Conservation (phyloP, 768 basidiomycete genomes). For the Daedalea quercina region DNA sequence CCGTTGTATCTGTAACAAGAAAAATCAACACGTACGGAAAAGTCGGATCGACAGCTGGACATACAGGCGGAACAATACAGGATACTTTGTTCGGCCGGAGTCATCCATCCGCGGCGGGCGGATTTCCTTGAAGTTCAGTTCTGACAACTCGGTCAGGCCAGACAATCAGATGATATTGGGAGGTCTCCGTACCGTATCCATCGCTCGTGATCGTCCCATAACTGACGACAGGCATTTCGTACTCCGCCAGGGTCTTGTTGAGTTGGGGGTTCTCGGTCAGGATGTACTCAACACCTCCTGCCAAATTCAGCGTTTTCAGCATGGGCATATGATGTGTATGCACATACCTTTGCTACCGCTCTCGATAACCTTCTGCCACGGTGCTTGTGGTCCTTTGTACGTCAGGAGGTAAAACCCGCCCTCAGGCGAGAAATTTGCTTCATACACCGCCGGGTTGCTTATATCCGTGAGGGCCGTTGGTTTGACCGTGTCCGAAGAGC, state of each 20-base stretch:
- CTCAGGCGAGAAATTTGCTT: conserved; percentile 73
- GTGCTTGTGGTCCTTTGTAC: conserved; percentile 77
- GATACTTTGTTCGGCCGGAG: conserved; percentile 92
- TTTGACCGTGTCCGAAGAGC: conserved; percentile 18
- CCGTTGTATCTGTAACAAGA: conserved; percentile 70
- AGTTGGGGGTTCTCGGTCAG: conserved; percentile 69
- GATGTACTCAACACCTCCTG: conserved; percentile 51
- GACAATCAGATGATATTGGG: background rate
- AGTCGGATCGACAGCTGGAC: conserved; percentile 3
- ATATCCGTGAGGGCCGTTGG: conserved; percentile 44
- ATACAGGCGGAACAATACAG: conserved; percentile 86
- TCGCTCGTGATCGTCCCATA: conserved; percentile 73
- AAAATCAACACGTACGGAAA: background rate
- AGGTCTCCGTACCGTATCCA: conserved; percentile 54
- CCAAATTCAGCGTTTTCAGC: background rate
- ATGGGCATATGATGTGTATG: conserved; percentile 11
- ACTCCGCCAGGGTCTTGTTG: conserved; percentile 56
- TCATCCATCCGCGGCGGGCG: conserved; percentile 91
- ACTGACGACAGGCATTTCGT: conserved; percentile 62
- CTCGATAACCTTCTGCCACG: conserved; percentile 79
- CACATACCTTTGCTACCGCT: conserved; percentile 40
- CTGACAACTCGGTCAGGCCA: conserved; percentile 31
- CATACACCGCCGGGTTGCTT: conserved; percentile 48
- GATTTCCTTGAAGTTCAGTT: conserved; percentile 86
- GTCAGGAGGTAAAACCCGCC: conserved; percentile 79